Evolutionary conservation across 2,329 filamentous ascomycete species (phyloP).

Genomic region (Metarhizium album): DNA sequence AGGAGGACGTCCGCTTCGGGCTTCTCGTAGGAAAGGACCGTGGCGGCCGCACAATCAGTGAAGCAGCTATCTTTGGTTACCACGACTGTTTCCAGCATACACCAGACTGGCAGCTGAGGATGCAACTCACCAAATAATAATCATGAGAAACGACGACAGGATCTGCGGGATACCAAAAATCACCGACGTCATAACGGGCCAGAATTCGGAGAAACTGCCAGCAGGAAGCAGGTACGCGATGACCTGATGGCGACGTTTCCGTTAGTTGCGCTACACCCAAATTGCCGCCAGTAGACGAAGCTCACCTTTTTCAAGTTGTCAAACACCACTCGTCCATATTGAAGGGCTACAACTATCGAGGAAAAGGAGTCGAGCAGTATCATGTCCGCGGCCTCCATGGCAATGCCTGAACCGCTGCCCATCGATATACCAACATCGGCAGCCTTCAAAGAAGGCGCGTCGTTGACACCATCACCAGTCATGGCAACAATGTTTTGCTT

Average conservation of each 20-base stretch:
- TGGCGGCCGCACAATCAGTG: constrained; percentile 65
- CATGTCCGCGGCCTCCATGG: constrained; percentile 72
- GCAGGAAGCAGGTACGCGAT: constrained; percentile 64
- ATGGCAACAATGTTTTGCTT: constrained; percentile 61
- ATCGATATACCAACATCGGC: constrained; percentile 79
- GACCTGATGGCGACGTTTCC: constrained; percentile 8
- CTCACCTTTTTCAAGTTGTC: constrained; percentile 62
- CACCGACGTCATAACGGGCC: constrained; percentile 65
- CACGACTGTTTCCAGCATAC: too few species aligned
- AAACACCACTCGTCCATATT: constrained; percentile 66
- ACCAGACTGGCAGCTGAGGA: background rate
- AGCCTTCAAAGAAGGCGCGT: constrained; percentile 67
- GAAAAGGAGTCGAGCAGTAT: constrained; percentile 67
- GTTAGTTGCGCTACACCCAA: background rate
- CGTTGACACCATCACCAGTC: constrained; percentile 82
- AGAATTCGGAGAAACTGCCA: constrained; percentile 64
- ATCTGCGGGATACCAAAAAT: constrained; percentile 64
- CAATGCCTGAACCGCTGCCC: constrained; percentile 71
- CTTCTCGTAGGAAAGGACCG: constrained; percentile 63
- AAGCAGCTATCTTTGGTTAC: constrained; percentile 43
- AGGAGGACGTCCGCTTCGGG: constrained; percentile 66
- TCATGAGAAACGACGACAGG: constrained; percentile 63
- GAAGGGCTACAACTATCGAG: constrained; percentile 60
- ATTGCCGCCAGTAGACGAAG: constrained; percentile 25
- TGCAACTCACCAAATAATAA: constrained; percentile 43